These are phyloP conservation scores for Aspergillus spinulosporus DNA, from an alignment of 2,329 filamentous ascomycete genomes.

Conservation along the genomic window DNA sequence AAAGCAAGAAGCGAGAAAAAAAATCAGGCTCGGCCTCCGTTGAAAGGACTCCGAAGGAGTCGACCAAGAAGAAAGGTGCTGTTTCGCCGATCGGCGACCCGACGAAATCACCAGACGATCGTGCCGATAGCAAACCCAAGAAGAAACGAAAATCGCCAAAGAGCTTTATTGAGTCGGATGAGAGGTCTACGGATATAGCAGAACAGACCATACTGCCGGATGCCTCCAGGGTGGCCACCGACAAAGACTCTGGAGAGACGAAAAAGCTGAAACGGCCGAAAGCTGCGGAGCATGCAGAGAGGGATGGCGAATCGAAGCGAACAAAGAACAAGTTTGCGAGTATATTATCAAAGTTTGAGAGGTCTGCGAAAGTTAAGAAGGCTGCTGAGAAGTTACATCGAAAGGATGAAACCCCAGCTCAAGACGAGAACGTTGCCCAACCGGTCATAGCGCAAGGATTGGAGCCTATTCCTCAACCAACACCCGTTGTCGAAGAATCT, in stretches of 20 bases:
- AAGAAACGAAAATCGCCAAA: constrained; percentile 36
- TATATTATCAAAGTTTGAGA: constrained; percentile 43
- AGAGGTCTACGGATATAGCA: constrained; percentile 31
- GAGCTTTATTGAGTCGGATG: constrained; percentile 16
- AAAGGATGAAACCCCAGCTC: constrained; percentile 14
- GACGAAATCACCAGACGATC: constrained; percentile 26
- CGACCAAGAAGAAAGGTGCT: constrained; percentile 31
- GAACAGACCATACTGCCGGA: constrained; percentile 7
- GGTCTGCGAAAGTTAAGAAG: constrained; percentile 31
- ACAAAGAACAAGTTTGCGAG: constrained; percentile 37
- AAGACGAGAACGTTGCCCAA: constrained; percentile 23
- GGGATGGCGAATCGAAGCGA: constrained; percentile 22
- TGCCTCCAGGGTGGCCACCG: constrained; percentile 23
- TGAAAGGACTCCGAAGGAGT: constrained; percentile 36
- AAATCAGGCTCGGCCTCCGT: constrained; percentile 24
- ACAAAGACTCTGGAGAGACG: neutral
- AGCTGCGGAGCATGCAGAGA: constrained; percentile 22
- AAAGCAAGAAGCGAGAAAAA: constrained; percentile 30
- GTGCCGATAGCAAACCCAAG: constrained; percentile 20
- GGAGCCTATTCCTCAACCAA: constrained; percentile 74
- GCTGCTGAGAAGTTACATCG: constrained; percentile 18
- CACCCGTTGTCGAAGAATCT: constrained; percentile 56
- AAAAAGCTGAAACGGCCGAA: constrained; percentile 12
- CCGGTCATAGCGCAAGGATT: constrained; percentile 57
- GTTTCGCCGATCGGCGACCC: constrained; percentile 30